Conservation (phyloP, 768 basidiomycete species). For the Chiua virens region DNA sequence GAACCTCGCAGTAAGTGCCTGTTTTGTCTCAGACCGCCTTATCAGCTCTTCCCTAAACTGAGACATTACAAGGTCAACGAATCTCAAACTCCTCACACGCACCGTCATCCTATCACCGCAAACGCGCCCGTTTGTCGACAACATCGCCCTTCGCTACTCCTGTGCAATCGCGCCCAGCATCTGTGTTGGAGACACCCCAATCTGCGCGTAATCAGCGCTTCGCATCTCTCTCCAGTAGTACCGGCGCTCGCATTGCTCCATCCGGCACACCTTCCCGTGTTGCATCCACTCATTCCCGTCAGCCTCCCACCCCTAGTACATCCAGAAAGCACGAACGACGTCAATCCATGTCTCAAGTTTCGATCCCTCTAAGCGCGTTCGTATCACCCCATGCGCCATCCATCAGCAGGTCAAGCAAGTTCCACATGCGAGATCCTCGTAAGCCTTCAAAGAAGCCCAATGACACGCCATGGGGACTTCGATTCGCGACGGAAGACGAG, state of each 20-base stretch:
- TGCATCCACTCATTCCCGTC: conserved; percentile 35
- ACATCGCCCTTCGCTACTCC: conserved; percentile 35
- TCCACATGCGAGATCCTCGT: conserved; percentile 81
- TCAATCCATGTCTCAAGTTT: conserved; percentile 64
- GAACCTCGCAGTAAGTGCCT: conserved; percentile 57
- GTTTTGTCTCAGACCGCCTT: conserved; percentile 21
- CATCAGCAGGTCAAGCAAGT: conserved; percentile 54
- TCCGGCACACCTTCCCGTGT: conserved; percentile 39
- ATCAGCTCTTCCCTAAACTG: conserved; percentile 25
- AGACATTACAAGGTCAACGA: conserved; percentile 47
- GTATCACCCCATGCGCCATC: conserved; percentile 80
- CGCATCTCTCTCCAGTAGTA: conserved; percentile 37
- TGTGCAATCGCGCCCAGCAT: conserved; percentile 30
- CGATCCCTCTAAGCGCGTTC: conserved; percentile 78
- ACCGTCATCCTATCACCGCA: conserved; percentile 72
- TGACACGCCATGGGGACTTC: conserved; percentile 62
- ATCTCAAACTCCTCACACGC: conserved; percentile 56
- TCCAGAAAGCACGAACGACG: conserved; percentile 36
- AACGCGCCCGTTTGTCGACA: conserved; percentile 61
- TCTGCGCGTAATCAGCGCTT: conserved; percentile 19
- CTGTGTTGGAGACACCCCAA: conserved; percentile 27
- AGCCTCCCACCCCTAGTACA: conserved; percentile 23
- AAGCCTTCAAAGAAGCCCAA: conserved; percentile 55
- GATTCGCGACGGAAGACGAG: conserved; percentile 54
- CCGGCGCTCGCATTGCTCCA: conserved; percentile 26